Conservation (phyloP, 23 red algal genomes). For the Gracilaria vermiculophylla region DNA sequence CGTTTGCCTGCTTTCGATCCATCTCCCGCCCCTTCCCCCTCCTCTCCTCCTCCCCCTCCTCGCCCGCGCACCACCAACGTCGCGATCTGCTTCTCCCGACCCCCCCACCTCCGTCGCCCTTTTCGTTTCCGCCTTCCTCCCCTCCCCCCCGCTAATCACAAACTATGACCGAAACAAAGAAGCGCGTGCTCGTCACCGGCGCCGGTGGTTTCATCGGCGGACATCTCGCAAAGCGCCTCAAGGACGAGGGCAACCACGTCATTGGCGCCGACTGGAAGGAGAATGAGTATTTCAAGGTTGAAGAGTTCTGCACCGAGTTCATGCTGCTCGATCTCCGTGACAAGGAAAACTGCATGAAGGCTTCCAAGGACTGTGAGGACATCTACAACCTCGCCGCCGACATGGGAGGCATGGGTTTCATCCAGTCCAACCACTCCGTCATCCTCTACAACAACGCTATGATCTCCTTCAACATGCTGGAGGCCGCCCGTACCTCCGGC, state of each 20-base stretch:
- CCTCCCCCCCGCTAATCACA: neutral
- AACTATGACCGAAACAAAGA: slow-evolving; percentile 68
- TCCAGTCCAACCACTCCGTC: slow-evolving; percentile 98
- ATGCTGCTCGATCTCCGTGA: slow-evolving; percentile 96
- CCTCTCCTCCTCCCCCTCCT: neutral
- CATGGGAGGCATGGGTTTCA: slow-evolving; percentile 99
- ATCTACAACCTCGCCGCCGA: slow-evolving; percentile 99
- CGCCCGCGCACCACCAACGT: neutral
- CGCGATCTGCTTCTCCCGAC: neutral
- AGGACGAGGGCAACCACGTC: slow-evolving; percentile 91
- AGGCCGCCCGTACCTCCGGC: slow-evolving; percentile 78
- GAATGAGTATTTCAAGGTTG: slow-evolving; percentile 95
- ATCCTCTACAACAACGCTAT: slow-evolving; percentile 99
- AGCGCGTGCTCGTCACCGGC: slow-evolving; percentile 82
- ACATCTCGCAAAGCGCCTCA: slow-evolving; percentile 96
- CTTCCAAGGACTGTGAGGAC: slow-evolving; percentile 77
- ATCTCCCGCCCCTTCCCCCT: neutral
- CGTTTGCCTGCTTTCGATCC: too few species aligned
- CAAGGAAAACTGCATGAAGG: slow-evolving; percentile 87
- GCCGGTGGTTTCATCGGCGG: slow-evolving; percentile 99
- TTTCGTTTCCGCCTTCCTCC: neutral
- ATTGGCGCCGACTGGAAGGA: slow-evolving; percentile 99
- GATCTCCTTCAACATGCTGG: slow-evolving; percentile 99
- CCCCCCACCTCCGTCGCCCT: neutral
- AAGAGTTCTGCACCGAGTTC: slow-evolving; percentile 99